Percentiles rank a stretch among this genome's conserved stretches.
Conservation (phyloP, 2,329 filamentous ascomycete genomes). For the Botrytis cinerea region DNA sequence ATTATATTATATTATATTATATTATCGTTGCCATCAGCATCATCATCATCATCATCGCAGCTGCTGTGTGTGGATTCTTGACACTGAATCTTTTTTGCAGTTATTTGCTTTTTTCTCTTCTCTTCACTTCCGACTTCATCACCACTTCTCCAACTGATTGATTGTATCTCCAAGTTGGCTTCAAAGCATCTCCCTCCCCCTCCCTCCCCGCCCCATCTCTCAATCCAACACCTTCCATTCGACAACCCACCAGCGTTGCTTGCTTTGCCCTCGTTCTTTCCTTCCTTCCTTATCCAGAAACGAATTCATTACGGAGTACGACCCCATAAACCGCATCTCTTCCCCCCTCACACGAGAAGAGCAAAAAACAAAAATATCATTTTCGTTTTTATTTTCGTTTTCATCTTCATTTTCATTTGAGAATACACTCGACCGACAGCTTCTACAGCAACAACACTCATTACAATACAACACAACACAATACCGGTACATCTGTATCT, state of each 20-base stretch:
- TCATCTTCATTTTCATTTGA: not conserved
- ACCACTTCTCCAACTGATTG: not conserved
- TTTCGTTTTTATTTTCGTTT: too few relatives aligned
- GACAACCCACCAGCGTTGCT: not conserved
- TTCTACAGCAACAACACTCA: slow-evolving; percentile 15
- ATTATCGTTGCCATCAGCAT: too few relatives aligned
- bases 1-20: not conserved
- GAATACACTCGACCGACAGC: slow-evolving; percentile 3
- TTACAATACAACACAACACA: not conserved
- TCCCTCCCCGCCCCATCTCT: not conserved
- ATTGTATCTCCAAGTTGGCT: not conserved
- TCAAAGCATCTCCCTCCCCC: not conserved
- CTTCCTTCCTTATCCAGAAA: not conserved
- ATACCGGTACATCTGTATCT: not conserved
- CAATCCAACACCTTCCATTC: not conserved
- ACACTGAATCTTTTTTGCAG: not conserved
- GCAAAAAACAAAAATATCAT: not conserved
- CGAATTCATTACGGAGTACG: not conserved
- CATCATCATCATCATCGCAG: not conserved
- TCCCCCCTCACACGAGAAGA: not conserved
- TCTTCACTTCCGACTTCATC: not conserved
- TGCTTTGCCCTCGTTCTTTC: not conserved
- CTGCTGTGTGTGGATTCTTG: not conserved
- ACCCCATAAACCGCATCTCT: not conserved
- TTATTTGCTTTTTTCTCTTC: not conserved